Evolutionary conservation across 2,329 filamentous ascomycete genomes (phyloP), one percentile per base, ranked within the genome.

Genomic region (Colletotrichum cereale): DNA sequence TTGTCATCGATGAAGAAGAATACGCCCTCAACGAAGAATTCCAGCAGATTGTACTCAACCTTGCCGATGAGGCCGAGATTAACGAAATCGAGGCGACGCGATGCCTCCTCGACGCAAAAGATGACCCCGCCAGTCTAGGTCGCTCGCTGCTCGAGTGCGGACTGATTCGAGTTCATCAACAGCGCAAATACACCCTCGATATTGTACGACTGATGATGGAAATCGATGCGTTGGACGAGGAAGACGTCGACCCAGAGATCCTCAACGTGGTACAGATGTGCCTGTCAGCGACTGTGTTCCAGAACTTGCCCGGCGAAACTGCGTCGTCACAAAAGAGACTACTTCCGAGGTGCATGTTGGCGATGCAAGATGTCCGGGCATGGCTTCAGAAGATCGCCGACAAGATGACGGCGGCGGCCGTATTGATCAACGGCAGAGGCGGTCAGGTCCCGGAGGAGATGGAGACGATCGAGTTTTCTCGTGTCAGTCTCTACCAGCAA

Each of bases 11-110:
- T 75, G 92, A 91, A 73, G 87, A 89, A 42, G 90, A 95, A 77
- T 98, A 94, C 81, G 85, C 87, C 29, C 86, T 99, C 83, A 98
- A 97, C 82, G 88, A 93, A 67, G 91, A 94, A 73, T 98, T 99
- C 82, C 91, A 96, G 78, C 92, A 97, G 80, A 90, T 92, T 75
- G 89, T 91, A 31, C 86, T 97, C 40, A 89, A 94, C 76, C 86
- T 99, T 47, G 93, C 96, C 66, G 95, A 98, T 80, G 93, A 94
- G 75, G 86, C 98, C 73, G 91, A 97, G 77, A 86, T 99, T 63
- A 95, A 99, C 82, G 97, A 99, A 82, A 80, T 97, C 68, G 90
- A 96, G 76, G 92, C 96, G 24, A 93, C 94, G 12, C 87, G 88
- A 75, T 88, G 96, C 61, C 89, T 97, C 68, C 84, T 97, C 62